Evolutionary conservation across 176 grass and related monocot species (phyloP).

Genomic region (Triticum urartu): DNA sequence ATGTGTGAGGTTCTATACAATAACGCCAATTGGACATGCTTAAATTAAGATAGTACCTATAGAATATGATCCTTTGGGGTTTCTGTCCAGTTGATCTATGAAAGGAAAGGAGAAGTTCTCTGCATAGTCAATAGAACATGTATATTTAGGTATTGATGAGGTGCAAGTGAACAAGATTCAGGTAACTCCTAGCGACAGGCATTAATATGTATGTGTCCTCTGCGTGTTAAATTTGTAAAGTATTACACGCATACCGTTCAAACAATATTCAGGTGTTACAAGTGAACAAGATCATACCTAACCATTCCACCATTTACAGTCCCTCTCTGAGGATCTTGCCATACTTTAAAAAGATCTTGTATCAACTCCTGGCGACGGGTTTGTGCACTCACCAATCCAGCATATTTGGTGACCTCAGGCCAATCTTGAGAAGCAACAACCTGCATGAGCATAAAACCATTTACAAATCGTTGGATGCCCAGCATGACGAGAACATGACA

Average conservation of each 20-base stretch:
- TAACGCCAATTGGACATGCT: not conserved
- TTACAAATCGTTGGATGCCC: not conserved
- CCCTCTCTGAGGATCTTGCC: conserved; percentile 60
- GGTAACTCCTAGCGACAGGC: not conserved
- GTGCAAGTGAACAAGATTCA: not conserved
- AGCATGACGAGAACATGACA: not conserved
- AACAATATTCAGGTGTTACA: not conserved
- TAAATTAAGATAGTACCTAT: conserved; percentile 45
- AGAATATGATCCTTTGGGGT: conserved; percentile 73
- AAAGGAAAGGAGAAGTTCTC: conserved; percentile 74
- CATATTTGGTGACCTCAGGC: conserved; percentile 74
- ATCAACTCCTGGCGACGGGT: conserved; percentile 64
- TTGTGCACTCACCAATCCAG: conserved; percentile 65
- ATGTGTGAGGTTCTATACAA: not conserved
- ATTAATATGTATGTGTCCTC: not conserved
- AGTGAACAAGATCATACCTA: conserved; percentile 41
- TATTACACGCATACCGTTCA: not conserved
- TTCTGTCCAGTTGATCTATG: conserved; percentile 60
- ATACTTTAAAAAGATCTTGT: conserved; percentile 66
- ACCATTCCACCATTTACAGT: conserved; percentile 61
- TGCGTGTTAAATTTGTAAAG: not conserved
- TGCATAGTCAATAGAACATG: conserved; percentile 31
- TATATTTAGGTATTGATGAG: not conserved
- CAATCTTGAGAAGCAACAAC: conserved; percentile 83
- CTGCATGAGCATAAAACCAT: conserved; percentile 23